Base-by-base conservation (phyloP, 176 grass and related monocot genomes). In the Dendrocalamus sinicus region DNA sequence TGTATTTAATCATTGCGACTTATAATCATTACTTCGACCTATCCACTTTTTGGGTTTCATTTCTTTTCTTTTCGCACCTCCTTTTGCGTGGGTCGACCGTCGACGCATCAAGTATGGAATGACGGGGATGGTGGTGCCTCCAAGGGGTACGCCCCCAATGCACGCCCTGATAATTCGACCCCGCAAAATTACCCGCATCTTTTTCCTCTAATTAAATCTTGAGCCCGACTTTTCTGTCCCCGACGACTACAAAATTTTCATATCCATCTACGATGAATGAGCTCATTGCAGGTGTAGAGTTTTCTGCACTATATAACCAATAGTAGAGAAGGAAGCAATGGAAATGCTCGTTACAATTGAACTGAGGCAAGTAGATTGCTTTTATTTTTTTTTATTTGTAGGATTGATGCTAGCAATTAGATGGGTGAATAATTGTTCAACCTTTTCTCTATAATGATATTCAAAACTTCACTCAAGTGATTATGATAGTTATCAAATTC, bases 21-120 rank as follows among this genome's bases (percentile, higher is more conserved):
- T 35, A 46, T 66, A 81, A 90, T 90, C 57, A 86, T 86, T 77
- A 22, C 84, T 30, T 69, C 54, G 1, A 81, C 58, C 66, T 22
- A 67, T 73, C 67, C 13, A 1, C 24, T 69, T 45, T 57, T 32
- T 51, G 46, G 45, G 41, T 48, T 20, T 45, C n/a, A 0, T 43
- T 23, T 40, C 9, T 58, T 22, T 74, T 60, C 8, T 50, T 67
- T 82, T 46, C n/a, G 22, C 45, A 44, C 55, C n/a, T 7, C 47
- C 28, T 59, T 76, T 81, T 35, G 8, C 20, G 78, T 24, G 75
- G 61, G 51, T 81, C 16, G 70, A 76, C 85, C 50, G 51, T 81
- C 16, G 70, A 76, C 85, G 26, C 71, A 20, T 69, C 62, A 61
- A 12, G 64, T 3, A 28, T 37, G 69, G 60, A 50, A 16, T 19